phyloP scores from a whole-genome alignment of 2,329 filamentous ascomycete species.

The Lachnellula cervina region DNA sequence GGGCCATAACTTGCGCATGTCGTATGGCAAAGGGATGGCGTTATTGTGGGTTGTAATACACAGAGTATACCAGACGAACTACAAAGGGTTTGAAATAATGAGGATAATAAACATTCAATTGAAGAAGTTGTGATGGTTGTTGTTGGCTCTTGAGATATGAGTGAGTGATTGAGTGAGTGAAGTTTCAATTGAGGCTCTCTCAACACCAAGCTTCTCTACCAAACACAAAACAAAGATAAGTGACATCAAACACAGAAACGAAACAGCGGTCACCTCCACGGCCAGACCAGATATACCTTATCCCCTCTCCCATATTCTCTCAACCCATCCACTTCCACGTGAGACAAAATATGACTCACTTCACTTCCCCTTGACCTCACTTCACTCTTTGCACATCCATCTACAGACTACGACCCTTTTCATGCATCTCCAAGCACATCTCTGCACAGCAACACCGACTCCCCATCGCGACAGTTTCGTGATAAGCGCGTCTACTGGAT shows the following conservation, averaged over 20 bases:
- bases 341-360: background rate
- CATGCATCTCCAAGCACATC: background rate
- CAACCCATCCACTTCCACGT: conserved; percentile 1
- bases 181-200: background rate
- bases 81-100: background rate
- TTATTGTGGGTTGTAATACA: conserved; percentile 1
- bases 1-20: conserved; percentile 33
- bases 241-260: background rate
- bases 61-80: background rate
- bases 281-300: background rate
- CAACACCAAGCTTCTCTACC: background rate
- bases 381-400: background rate
- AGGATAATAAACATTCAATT: background rate
- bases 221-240: background rate
- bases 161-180: background rate
- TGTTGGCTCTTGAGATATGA: background rate
- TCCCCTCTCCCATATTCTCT: background rate
- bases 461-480: conserved; percentile 11
- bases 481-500: conserved; percentile 24
- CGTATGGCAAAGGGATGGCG: conserved; percentile 11
- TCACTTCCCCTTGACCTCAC: background rate
- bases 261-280: background rate
- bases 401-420: background rate
- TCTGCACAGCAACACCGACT: too few species aligned
- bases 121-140: background rate